A percentile compares a stretch with the other conserved stretches of the same genome.
These are phyloP conservation scores for Suaeda aralocaspica DNA, from an alignment of 148 eudicot species.

Conservation along the genomic window DNA sequence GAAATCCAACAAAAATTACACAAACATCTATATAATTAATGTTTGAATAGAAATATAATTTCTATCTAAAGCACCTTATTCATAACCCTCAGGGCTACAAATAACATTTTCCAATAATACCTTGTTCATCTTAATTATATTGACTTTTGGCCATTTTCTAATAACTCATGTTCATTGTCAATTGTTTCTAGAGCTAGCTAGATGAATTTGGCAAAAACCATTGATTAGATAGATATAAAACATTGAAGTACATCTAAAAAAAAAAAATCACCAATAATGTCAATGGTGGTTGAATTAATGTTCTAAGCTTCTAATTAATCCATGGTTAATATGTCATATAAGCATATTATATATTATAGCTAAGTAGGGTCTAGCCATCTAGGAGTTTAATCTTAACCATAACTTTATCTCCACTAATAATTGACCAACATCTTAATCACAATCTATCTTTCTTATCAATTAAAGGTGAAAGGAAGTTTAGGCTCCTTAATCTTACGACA, in stretches of 20 bases:
- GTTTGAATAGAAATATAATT: too few relatives aligned
- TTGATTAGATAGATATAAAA: not conserved
- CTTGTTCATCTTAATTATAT: too few relatives aligned
- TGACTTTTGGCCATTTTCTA: too few relatives aligned
- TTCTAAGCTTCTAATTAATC: not conserved
- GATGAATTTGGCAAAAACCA: not conserved
- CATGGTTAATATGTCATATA: not conserved
- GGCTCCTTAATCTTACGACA: not conserved
- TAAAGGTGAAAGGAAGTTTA: not conserved
- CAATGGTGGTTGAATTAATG: not conserved
- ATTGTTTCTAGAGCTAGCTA: too few relatives aligned
- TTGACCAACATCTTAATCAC: conserved; percentile 6
- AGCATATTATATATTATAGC: not conserved
- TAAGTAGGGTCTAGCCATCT: conserved; percentile 6
- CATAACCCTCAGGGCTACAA: too few relatives aligned
- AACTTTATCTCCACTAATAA: conserved; percentile 1
- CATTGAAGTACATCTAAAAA: not conserved
- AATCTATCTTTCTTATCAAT: not conserved
- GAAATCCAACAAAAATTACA: too few relatives aligned
- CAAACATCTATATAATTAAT: too few relatives aligned
- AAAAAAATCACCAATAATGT: not conserved
- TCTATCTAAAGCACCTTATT: too few relatives aligned
- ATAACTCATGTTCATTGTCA: too few relatives aligned
- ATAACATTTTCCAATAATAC: too few relatives aligned
- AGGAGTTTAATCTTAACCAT: conserved; percentile 3